Base-by-base conservation (phyloP, 371 early-diverging fungal genomes). In the Gilbertella persicaria region DNA sequence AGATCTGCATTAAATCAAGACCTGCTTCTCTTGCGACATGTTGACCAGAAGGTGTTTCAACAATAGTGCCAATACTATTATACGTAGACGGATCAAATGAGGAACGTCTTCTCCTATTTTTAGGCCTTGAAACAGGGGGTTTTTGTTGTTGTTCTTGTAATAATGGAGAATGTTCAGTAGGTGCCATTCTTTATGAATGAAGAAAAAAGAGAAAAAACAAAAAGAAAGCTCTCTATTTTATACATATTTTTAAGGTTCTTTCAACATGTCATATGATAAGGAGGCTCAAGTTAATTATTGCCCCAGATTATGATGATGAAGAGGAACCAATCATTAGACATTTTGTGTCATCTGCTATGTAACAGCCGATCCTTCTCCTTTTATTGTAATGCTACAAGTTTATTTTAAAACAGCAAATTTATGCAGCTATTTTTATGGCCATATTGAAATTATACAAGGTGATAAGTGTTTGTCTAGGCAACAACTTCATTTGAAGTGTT, bases 81-180 rank as follows among this genome's bases (percentile, higher is more conserved):
- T 75, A 71, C 5, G 73, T 72, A 14, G 76, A 64, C 12, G 76
- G 66, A 55, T 75, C 76, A 64, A 75, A 75, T 4, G 73, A 72
- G 21, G 76, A 75, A 23, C 76, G 48, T 43, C 76, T 65, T 38
- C 76, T 51, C 49, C 62, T 65, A 12, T 59, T 47, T 33, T 70
- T 67, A 4, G 73, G 73, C 20, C 76, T 63, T 29, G 66, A 62
- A 5, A 72, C 57, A 36, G 70, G 67, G 14, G 76, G 73, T 40
- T 66, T 65, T 9, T 62, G 54, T 44, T 56, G 56, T 23, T 56
- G 54, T 44, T 56, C 52, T 23, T 56, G 50, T 40, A 65, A 21
- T 37, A 65, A 60, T 23, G 50, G 50, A 29, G 58, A 35, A 33
- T 50, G 50, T 40, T 56, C 65, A 40, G 21, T 53, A 14, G 24